Base-by-base conservation (phyloP, 2,329 filamentous ascomycete species). In the Bipolaris cookei region DNA sequence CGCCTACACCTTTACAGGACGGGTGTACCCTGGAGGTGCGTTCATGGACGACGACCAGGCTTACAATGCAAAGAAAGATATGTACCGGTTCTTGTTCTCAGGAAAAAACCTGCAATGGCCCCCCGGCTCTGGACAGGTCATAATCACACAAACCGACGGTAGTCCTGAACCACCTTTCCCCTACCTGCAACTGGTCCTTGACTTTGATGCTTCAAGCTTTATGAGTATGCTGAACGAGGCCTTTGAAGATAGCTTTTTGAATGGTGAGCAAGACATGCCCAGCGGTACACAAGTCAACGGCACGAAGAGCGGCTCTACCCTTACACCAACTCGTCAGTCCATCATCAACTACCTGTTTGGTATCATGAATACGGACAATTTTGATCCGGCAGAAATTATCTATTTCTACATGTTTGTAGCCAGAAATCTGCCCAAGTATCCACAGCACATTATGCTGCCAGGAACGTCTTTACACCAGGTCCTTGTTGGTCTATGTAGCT, bases 351-450 rank as follows among this genome's bases (percentile, higher is more conserved):
- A 97, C 54, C 80, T 99, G 56, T 83, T 96, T 10, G 92, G 97
- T 73, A 89, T 97, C 25, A 96, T 99, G 91, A 90, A 88, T 47
- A 80, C 86, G 0, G 81, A 84, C 3, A 86, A 90, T 44, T 98
- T 97, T 76, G 85, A 87, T 0, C 78, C 88, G 0, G 86, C 90
- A 59, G 92, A 98, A 71, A 93, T 90, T 11, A 91, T 99, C 54
- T 99, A 97, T 76, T 84, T 99, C 42, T 92, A 99, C 77, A 99
- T 99, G 92, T 99, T 99, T 71, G 90, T 99, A 72, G 94, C 95
- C 16, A 88, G 95, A 54, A 99, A 97, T 72, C 80, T 99, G 47
- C 91, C 96, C 3, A 99, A 99, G 75, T 99, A 97, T 70, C 92
- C 93, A 1, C 94, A 98, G 73, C 97, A 97, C 70, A 88, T 99